Conservation (phyloP, 192 early-diverging fungal species). For the Coemansia sp. region DNA sequence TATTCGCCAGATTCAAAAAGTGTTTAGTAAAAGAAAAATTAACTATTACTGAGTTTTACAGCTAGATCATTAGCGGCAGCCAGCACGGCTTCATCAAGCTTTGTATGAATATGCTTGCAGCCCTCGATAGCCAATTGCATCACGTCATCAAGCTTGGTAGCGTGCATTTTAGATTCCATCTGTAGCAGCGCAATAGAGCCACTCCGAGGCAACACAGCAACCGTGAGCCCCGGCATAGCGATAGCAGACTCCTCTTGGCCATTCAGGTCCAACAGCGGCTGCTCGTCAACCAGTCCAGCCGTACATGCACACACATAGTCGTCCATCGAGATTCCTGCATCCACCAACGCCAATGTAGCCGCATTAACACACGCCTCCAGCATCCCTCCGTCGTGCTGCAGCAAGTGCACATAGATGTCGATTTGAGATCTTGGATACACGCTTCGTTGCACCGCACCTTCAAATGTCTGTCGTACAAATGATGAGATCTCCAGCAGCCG, state of each 20-base stretch:
- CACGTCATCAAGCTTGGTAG: constrained; percentile 60
- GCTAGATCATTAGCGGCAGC: constrained; percentile 45
- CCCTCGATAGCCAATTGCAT: constrained; percentile 50
- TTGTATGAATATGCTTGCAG: constrained; percentile 52
- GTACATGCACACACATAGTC: constrained; percentile 87
- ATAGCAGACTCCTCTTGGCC: constrained; percentile 77
- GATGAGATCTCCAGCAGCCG: constrained; percentile 83
- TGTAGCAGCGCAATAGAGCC: constrained; percentile 80
- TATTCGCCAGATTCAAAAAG: constrained; percentile 33
- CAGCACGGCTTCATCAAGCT: constrained; percentile 52
- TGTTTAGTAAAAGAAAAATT: not conserved
- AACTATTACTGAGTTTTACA: constrained; percentile 24
- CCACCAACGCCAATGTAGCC: constrained; percentile 76
- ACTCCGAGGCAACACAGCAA: constrained; percentile 79
- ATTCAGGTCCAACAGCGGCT: constrained; percentile 76
- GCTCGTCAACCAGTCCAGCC: constrained; percentile 78
- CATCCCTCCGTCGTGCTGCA: constrained; percentile 90
- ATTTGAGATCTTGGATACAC: constrained; percentile 88
- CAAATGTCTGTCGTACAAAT: constrained; percentile 87
- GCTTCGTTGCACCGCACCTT: constrained; percentile 73
- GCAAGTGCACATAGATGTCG: constrained; percentile 84
- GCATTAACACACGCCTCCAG: constrained; percentile 80
- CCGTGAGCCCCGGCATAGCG: constrained; percentile 83
- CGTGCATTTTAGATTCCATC: constrained; percentile 86
- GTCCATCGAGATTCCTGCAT: constrained; percentile 77